These are phyloP conservation scores for Oryza meridionalis DNA, from an alignment of 176 grass and related monocot species.

Conservation along the genomic window DNA sequence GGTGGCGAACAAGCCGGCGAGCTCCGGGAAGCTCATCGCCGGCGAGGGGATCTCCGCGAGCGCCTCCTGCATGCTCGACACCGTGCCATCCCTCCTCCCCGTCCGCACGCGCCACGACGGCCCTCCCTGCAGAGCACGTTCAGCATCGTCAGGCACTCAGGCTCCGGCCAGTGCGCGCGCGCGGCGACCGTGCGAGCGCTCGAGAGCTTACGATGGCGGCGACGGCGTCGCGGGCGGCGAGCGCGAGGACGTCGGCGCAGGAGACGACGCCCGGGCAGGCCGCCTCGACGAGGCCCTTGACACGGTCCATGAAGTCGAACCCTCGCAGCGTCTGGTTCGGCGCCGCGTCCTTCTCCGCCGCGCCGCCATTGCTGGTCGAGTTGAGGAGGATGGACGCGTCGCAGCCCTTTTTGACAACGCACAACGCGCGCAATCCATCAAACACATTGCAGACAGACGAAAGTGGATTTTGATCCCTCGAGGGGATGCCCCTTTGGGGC, in stretches of 20 bases:
- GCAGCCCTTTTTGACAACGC: conserved; percentile 60
- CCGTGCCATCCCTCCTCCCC: conserved; percentile 76
- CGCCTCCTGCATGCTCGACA: conserved; percentile 67
- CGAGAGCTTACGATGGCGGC: conserved; percentile 57
- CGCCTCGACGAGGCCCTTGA: conserved; percentile 74
- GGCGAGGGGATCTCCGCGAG: conserved; percentile 60
- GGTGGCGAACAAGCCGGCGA: conserved; percentile 57
- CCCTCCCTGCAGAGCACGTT: conserved; percentile 53
- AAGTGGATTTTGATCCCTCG: no score
- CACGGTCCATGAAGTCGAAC: conserved; percentile 72
- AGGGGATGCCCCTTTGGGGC: no score
- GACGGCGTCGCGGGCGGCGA: conserved; percentile 77
- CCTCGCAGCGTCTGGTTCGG: conserved; percentile 83
- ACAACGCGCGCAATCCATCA: not conserved
- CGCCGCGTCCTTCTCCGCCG: conserved; percentile 75
- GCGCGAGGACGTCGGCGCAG: conserved; percentile 73
- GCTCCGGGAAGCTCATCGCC: conserved; percentile 51
- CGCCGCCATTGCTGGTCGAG: conserved; percentile 40
- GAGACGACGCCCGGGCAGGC: conserved; percentile 81
- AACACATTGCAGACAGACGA: not conserved
- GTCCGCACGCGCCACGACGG: conserved; percentile 88
- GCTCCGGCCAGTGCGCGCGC: not conserved
- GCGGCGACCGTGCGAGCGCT: not conserved
- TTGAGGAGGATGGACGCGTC: conserved; percentile 84
- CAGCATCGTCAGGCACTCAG: not conserved